Percentiles rank a stretch among this genome's conserved stretches.
phyloP scores from a whole-genome alignment of 495 filamentous ascomycete species.

The Pyronema domesticum region DNA sequence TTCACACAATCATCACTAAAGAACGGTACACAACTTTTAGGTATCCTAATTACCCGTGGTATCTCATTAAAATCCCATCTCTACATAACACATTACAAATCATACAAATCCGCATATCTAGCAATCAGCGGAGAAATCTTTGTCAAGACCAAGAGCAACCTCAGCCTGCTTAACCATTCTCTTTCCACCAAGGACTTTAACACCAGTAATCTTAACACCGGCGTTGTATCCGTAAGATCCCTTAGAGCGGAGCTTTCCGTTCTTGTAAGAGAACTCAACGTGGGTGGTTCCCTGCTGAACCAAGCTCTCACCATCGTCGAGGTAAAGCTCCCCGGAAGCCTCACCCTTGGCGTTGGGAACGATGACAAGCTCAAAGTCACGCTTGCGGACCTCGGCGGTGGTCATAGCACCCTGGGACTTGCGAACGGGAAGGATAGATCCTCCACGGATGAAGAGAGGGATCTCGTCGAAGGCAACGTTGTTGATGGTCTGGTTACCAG shows the following conservation, averaged over 20 bases:
- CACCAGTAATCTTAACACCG: slow-evolving; percentile 34
- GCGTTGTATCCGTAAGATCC: slow-evolving; percentile 34
- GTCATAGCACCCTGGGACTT: slow-evolving; percentile 43
- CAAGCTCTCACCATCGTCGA: slow-evolving; percentile 71
- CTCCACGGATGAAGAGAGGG: slow-evolving; percentile 54
- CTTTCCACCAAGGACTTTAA: slow-evolving; percentile 34
- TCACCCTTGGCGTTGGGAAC: slow-evolving; percentile 38
- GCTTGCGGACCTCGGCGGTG: slow-evolving; percentile 45
- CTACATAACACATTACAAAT: too few species aligned
- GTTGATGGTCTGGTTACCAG: slow-evolving; percentile 33
- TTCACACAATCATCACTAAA: too few species aligned
- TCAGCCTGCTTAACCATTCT: neutral
- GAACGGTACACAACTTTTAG: too few species aligned
- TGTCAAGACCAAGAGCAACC: slow-evolving; percentile 5
- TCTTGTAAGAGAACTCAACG: slow-evolving; percentile 31
- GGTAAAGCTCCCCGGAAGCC: slow-evolving; percentile 51
- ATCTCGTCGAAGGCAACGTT: slow-evolving; percentile 46
- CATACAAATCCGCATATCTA: too few species aligned
- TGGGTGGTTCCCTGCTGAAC: slow-evolving; percentile 33
- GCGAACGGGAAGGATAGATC: slow-evolving; percentile 49
- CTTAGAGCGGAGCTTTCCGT: slow-evolving; percentile 27
- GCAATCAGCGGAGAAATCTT: slow-evolving; percentile 2
- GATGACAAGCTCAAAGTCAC: slow-evolving; percentile 53
- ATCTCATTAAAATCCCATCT: too few species aligned
- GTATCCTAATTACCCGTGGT: too few species aligned